Evolutionary conservation across 495 filamentous ascomycete species (phyloP).

Genomic region (Aspergillus homomorphus): DNA sequence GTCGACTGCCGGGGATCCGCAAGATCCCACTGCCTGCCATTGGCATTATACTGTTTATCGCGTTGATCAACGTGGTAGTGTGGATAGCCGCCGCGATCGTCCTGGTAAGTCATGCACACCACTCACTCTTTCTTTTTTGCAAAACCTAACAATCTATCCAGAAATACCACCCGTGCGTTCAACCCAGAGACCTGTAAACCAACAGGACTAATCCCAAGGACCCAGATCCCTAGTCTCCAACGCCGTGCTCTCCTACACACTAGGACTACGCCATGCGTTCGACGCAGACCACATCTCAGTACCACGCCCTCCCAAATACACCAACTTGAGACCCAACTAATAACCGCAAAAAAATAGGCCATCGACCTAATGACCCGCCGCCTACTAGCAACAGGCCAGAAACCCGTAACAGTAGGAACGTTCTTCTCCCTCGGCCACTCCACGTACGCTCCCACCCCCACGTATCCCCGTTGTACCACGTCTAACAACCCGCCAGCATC

Average conservation of each 20-base stretch:
- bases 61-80: constrained; percentile 62
- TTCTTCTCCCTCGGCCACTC: constrained; percentile 94
- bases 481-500: constrained; percentile 51
- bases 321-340: background rate
- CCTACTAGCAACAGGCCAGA: constrained; percentile 81
- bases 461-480: background rate
- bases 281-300: constrained; percentile 94
- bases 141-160: constrained; percentile 17
- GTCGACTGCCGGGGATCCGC: constrained; percentile 46
- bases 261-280: constrained; percentile 89
- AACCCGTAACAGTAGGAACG: constrained; percentile 90
- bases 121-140: background rate
- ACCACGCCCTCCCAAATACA: constrained; percentile 12
- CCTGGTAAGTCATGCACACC: constrained; percentile 40
- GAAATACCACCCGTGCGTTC: constrained; percentile 39
- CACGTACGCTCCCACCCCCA: constrained; percentile 48
- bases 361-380: constrained; percentile 95
- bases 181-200: background rate
- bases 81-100: constrained; percentile 74
- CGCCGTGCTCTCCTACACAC: constrained; percentile 79
- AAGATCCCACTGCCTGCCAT: constrained; percentile 64
- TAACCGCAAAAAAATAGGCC: constrained; percentile 43
- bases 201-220: background rate
- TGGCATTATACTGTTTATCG: constrained; percentile 62
- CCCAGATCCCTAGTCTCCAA: constrained; percentile 65